Evolutionary conservation across 306 rosid species (phyloP), one percentile per base, ranked within the genome.

Genomic region (Dryas alaskensis): DNA sequence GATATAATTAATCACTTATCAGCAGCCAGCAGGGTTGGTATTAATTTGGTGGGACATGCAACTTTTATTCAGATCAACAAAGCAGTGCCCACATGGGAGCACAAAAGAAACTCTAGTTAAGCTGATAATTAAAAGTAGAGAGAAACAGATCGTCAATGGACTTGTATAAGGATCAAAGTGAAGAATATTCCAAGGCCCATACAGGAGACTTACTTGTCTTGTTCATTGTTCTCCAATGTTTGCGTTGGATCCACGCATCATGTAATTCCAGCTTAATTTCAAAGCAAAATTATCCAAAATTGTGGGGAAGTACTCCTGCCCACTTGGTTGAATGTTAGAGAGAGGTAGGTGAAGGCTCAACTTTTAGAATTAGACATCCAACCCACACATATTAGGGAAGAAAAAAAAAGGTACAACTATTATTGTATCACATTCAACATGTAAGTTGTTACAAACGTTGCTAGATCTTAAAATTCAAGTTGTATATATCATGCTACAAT

Each of bases 221-320:
- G 12, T 14, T 39, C 39, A 51, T 4, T 8, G 27, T 67, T 50
- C 27, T 50, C 8, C 49, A 53, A 40, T 2, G 40, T 70, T 1
- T 54, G 52, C 63, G 74, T 53, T 19, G 74, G 74, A 70, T 54
- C 42, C 64, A 70, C 64, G 74, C 64, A 70, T 54, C 14, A 0
- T 6, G 2, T 17, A n/a, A 37, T n/a, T n/a, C 1, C 13, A 13
- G 40, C 45, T 31, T 49, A 8, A 52, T 52, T 37, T 51, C 73
- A 42, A 25, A 68, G 11, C 22, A 22, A 12, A 39, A 6, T 4
- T 6, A 12, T 25, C 43, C 43, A 2, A 59, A 7, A 0, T 49
- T 67, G 19, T 3, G 37, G 42, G 55, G 17, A 3, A 66, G 2
- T 22, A 66, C 17, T 22, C 55, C n/a, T 10, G 47, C n/a, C 53